These are phyloP conservation scores for Cladosporium oxysporum DNA, from an alignment of 2,329 filamentous ascomycete species.

Conservation along the genomic window DNA sequence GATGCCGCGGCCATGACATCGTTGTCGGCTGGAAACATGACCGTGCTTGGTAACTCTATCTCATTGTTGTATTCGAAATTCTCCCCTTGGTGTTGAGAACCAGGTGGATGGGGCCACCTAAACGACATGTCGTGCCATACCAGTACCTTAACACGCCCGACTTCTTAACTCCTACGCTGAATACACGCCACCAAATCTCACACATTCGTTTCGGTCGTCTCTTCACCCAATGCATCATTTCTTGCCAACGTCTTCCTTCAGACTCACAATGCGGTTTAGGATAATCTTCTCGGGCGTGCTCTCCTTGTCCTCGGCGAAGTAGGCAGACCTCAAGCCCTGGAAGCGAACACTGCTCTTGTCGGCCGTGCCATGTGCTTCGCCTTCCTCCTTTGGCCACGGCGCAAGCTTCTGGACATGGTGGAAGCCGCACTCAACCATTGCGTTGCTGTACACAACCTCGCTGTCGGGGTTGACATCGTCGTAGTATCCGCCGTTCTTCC, in stretches of 20 bases:
- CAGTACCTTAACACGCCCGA: not conserved
- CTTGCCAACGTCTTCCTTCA: constrained; percentile 86
- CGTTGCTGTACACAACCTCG: constrained; percentile 75
- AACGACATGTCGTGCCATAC: not conserved
- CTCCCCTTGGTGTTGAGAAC: not conserved
- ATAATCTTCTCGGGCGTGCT: constrained; percentile 70
- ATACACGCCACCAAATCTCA: constrained; percentile 8
- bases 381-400: constrained; percentile 79
- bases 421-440: constrained; percentile 81
- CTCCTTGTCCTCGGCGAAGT: constrained; percentile 82
- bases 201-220: constrained; percentile 7
- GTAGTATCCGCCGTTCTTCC: constrained; percentile 74
- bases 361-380: constrained; percentile 62
- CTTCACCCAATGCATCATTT: constrained; percentile 24
- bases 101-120: not conserved
- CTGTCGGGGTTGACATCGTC: constrained; percentile 82
- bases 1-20: constrained; percentile 5
- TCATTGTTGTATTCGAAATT: not conserved
- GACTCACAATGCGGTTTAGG: constrained; percentile 85
- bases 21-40: not conserved
- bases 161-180: not conserved
- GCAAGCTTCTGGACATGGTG: constrained; percentile 71
- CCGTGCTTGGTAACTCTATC: not conserved
- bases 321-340: constrained; percentile 86
- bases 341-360: constrained; percentile 76